phyloP scores from a whole-genome alignment of 108 stramenopile species.

The Discostella stelligeroides region DNA sequence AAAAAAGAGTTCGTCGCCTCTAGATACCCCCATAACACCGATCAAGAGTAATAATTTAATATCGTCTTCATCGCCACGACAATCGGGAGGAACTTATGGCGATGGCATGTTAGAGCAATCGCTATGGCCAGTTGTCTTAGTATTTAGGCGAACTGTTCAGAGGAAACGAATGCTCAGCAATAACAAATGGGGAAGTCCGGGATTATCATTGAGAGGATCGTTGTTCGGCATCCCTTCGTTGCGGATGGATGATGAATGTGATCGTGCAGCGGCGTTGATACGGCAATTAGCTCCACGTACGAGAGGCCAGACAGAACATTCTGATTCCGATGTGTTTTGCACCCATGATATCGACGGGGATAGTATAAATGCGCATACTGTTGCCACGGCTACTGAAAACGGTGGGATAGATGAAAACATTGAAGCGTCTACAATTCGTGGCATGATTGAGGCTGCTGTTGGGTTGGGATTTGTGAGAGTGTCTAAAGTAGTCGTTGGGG shows the following conservation, averaged over 20 bases:
- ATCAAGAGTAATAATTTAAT: conserved; percentile 33
- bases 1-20: background rate
- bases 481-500: conserved; percentile 86
- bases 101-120: conserved; percentile 34
- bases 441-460: conserved; percentile 78
- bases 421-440: conserved; percentile 73
- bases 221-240: conserved; percentile 61
- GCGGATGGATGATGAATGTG: conserved; percentile 90
- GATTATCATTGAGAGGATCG: conserved; percentile 35
- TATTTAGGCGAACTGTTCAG: conserved; percentile 79
- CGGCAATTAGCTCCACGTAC: conserved; percentile 57
- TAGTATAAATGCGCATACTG: conserved; percentile 14
- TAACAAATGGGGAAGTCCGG: conserved; percentile 35
- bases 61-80: conserved; percentile 26
- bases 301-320: conserved; percentile 22
- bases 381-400: conserved; percentile 14
- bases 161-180: conserved; percentile 34
- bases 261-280: conserved; percentile 68
- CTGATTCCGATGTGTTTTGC: conserved; percentile 3
- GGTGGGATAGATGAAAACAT: conserved; percentile 45
- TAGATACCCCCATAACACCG: conserved; percentile 40
- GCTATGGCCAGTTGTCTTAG: conserved; percentile 64
- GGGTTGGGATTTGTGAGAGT: conserved; percentile 83
- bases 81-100: conserved; percentile 6
- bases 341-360: conserved; percentile 15